Evolutionary conservation across 805 yeast genomes (phyloP).

Genomic region (Spathaspora gorwiae): DNA sequence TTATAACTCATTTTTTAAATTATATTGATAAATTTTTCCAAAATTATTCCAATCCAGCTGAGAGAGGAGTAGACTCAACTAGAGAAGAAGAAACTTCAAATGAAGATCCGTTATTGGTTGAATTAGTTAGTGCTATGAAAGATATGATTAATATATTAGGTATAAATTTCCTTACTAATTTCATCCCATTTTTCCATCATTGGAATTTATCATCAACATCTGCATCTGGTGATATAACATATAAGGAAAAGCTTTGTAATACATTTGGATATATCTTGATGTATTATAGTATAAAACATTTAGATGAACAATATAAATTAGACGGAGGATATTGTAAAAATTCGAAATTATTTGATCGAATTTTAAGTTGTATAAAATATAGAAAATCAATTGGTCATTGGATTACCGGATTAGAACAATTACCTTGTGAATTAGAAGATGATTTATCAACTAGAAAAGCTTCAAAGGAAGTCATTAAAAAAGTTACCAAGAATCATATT

Average conservation of each 20-base stretch:
- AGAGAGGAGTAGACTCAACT: too few relatives aligned
- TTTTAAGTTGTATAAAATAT: slow-evolving; percentile 21
- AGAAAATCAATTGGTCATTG: slow-evolving; percentile 24
- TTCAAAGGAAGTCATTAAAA: not conserved
- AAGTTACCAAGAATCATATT: slow-evolving; percentile 3
- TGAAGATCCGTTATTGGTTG: not conserved
- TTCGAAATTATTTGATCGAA: slow-evolving; percentile 15
- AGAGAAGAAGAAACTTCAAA: slow-evolving; percentile 5
- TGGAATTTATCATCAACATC: slow-evolving; percentile 31
- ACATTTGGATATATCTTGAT: slow-evolving; percentile 30
- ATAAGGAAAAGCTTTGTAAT: slow-evolving; percentile 19
- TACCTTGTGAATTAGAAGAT: slow-evolving; percentile 2
- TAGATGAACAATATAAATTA: slow-evolving; percentile 27
- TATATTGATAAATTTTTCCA: slow-evolving; percentile 30
- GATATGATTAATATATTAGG: slow-evolving; percentile 35
- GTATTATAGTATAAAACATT: slow-evolving; percentile 16
- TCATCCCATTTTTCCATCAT: slow-evolving; percentile 41
- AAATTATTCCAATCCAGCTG: slow-evolving; percentile 16
- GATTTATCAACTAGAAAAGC: not conserved
- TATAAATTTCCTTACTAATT: slow-evolving; percentile 42
- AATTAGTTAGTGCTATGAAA: slow-evolving; percentile 16
- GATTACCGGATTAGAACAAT: slow-evolving; percentile 20
- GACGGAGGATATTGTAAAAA: slow-evolving; percentile 16
- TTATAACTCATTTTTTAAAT: slow-evolving; percentile 35
- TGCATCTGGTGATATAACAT: slow-evolving; percentile 5